Conservation (phyloP, 805 yeast species). For the Starmera quercuum region DNA sequence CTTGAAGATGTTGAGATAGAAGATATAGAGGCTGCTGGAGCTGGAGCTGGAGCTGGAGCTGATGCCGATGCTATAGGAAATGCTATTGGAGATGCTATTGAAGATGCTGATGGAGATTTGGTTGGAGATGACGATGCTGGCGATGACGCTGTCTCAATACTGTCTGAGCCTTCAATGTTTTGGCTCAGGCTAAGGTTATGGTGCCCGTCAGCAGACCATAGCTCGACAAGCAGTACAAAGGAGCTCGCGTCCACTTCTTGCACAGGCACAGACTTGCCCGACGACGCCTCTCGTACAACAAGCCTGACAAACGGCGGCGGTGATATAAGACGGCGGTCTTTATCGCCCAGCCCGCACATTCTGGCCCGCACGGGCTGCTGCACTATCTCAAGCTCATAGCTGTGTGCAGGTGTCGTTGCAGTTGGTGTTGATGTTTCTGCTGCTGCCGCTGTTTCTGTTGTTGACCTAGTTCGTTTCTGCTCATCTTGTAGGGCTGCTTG, state of each 20-base stretch:
- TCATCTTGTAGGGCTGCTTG: too few relatives aligned
- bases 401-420: too few relatives aligned
- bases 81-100: constrained; percentile 1
- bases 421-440: too few relatives aligned
- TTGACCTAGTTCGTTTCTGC: too few relatives aligned
- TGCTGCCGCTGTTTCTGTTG: too few relatives aligned
- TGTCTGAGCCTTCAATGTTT: constrained; percentile 4
- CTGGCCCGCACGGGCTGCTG: constrained; percentile 38
- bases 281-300: constrained; percentile 11
- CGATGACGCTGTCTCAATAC: background rate
- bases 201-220: constrained; percentile 29
- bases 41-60: too few relatives aligned
- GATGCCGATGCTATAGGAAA: constrained; percentile 7
- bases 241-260: constrained; percentile 23
- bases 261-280: constrained; percentile 19
- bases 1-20: background rate
- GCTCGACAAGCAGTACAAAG: constrained; percentile 30
- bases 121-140: background rate
- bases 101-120: background rate
- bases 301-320: constrained; percentile 25
- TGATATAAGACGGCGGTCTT: constrained; percentile 25
- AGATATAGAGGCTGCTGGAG: background rate
- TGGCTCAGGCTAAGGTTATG: constrained; percentile 14
- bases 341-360: constrained; percentile 40
- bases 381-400: constrained; percentile 22